phyloP scores from a whole-genome alignment of 768 basidiomycete genomes.

The Mycena leptocephala region DNA sequence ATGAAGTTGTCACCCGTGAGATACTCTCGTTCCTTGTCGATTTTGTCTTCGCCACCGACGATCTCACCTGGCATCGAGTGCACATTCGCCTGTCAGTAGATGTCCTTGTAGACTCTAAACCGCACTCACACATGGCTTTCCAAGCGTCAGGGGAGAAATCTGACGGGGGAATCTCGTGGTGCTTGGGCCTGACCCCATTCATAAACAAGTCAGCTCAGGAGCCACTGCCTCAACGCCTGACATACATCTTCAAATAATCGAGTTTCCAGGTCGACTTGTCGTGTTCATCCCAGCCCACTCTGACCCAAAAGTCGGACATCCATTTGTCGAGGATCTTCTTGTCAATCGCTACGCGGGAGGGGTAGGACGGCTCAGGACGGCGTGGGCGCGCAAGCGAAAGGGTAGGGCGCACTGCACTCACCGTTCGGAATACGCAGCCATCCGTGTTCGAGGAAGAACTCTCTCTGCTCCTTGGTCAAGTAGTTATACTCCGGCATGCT shows the following conservation, averaged over 20 bases:
- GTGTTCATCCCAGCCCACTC: slow-evolving; percentile 31
- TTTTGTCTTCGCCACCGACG: slow-evolving; percentile 30
- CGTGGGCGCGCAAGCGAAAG: not conserved
- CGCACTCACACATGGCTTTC: slow-evolving; percentile 32
- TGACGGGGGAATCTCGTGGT: slow-evolving; percentile 27
- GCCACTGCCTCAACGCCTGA: slow-evolving; percentile 14
- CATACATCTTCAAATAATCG: slow-evolving; percentile 32
- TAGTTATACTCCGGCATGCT: slow-evolving; percentile 27
- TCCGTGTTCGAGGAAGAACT: slow-evolving; percentile 33
- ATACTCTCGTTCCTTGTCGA: slow-evolving; percentile 32
- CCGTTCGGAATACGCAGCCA: slow-evolving; percentile 31
- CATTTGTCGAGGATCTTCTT: slow-evolving; percentile 33
- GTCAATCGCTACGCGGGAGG: slow-evolving; percentile 22
- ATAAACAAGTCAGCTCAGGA: slow-evolving; percentile 20
- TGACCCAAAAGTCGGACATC: slow-evolving; percentile 33
- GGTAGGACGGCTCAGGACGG: slow-evolving; percentile 15
- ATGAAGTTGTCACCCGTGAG: slow-evolving; percentile 33
- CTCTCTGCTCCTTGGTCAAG: slow-evolving; percentile 30
- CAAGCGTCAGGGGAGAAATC: slow-evolving; percentile 31
- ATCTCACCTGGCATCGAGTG: slow-evolving; percentile 27
- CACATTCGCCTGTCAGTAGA: slow-evolving; percentile 18
- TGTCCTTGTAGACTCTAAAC: slow-evolving; percentile 21
- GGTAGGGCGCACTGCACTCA: slow-evolving; percentile 21
- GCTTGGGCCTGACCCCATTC: slow-evolving; percentile 30
- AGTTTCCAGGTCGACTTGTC: slow-evolving; percentile 32